Evolutionary conservation across 805 yeast genomes (phyloP), one percentile per base, ranked within the genome.

Genomic region (Candida glaebosa): DNA sequence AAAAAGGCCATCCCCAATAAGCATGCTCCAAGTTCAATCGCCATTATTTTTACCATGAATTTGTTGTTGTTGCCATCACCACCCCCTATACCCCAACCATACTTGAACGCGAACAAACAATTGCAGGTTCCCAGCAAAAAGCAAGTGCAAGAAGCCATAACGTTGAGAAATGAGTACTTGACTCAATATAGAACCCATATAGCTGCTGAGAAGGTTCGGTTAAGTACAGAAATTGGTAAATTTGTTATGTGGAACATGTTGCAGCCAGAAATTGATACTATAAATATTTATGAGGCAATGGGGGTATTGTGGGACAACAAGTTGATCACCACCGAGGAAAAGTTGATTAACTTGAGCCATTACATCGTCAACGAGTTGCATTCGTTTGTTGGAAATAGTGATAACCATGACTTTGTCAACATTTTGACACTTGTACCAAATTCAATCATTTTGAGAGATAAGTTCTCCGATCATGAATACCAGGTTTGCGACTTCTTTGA

Each of bases 41-140:
- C 58, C 2, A 51, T 65, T 10, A 52, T 70, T 4, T 58, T 71
- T 31, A 58, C 63, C 35, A 43, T 60, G 43, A 50, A 45, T 18
- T 57, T 59, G 1, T 37, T 55, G 34, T 53, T 60, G 3, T 50
- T 60, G 3, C 56, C 58, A 3, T 63, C 67, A 16, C 77, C 78
- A 17, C 71, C 75, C 1, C 67, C 61, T 10, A 43, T 70, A 10
- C 78, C 78, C 2, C 58, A 56, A 28, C 76, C 78, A 0, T 72
- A 61, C 47, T 47, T 74, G 30, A 66, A 66, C 36, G 65, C 66
- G 2, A 71, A 71, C 22, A 69, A 66, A 39, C 58, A 56, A 26
- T 49, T 73, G 3, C 56, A 61, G 5, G 56, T 63, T 5, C 79
- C 79, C 0, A 57, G 53, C 1, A 58, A 64, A 37, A 56, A 53